Evolutionary conservation across 495 filamentous ascomycete species (phyloP).

Genomic region (Trichocladium uniseriatum): DNA sequence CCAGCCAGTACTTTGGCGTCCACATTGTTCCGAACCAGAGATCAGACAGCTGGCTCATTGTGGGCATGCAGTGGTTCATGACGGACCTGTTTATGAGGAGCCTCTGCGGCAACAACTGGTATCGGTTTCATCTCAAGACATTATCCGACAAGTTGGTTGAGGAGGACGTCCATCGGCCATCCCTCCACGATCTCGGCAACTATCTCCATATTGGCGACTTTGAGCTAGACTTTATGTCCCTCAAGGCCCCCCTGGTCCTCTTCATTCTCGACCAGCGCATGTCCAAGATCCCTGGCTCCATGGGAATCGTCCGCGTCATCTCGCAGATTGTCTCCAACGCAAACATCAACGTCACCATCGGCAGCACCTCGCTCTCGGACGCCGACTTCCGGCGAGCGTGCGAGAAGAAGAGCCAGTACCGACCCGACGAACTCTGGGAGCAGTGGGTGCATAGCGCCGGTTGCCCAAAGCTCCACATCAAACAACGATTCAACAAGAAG

Average conservation of each 20-base stretch:
- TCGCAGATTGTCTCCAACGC: constrained; percentile 70
- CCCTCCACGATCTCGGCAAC: constrained; percentile 68
- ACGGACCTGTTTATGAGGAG: constrained; percentile 82
- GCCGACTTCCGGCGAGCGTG: constrained; percentile 68
- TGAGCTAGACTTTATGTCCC: constrained; percentile 76
- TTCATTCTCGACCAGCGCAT: constrained; percentile 88
- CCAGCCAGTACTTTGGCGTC: constrained; percentile 90
- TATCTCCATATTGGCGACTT: constrained; percentile 69
- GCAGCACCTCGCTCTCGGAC: constrained; percentile 65
- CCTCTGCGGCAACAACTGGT: constrained; percentile 89
- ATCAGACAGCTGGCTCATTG: constrained; percentile 81
- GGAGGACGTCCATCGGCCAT: constrained; percentile 71
- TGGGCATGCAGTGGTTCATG: constrained; percentile 87
- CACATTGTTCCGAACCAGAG: constrained; percentile 72
- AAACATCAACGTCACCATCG: constrained; percentile 64
- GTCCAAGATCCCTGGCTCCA: constrained; percentile 73
- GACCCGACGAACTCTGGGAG: constrained; percentile 77
- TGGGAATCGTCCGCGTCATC: constrained; percentile 76
- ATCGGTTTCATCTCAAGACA: constrained; percentile 80
- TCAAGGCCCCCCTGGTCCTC: constrained; percentile 86
- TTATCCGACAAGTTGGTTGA: constrained; percentile 74
- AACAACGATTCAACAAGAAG: constrained; percentile 94
- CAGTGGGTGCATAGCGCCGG: constrained; percentile 89
- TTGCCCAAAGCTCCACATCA: constrained; percentile 76
- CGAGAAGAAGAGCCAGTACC: constrained; percentile 77